Evolutionary conservation across 1,284 basidiomycete species (phyloP).

Genomic region (Rhodofomes roseus): DNA sequence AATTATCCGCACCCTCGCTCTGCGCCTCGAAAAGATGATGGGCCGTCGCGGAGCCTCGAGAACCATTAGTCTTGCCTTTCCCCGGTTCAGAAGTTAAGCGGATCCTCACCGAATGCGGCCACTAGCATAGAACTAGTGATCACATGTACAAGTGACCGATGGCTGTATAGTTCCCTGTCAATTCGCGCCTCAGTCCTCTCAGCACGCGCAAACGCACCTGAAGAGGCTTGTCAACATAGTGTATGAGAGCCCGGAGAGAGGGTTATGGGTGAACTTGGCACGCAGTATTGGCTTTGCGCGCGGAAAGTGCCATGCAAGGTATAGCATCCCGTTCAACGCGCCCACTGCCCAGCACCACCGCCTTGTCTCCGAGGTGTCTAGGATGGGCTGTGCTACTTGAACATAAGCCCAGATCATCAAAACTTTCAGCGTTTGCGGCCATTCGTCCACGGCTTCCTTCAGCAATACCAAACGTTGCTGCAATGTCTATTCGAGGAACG

Average conservation of each 20-base stretch:
- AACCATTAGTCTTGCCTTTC: not conserved
- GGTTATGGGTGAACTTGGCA: constrained; percentile 59
- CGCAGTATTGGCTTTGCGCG: constrained; percentile 53
- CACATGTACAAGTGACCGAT: not conserved
- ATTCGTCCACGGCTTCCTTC: constrained; percentile 13
- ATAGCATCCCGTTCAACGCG: constrained; percentile 64
- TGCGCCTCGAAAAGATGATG: constrained; percentile 4
- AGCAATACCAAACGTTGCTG: constrained; percentile 1
- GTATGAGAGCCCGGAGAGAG: constrained; percentile 59
- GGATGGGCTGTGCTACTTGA: constrained; percentile 53
- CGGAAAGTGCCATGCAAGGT: constrained; percentile 70
- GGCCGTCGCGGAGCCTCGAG: constrained; percentile 2
- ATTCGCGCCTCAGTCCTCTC: not conserved
- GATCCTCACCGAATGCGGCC: constrained; percentile 3
- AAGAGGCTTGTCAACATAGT: constrained; percentile 73
- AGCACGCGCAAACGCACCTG: constrained; percentile 42
- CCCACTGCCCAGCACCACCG: constrained; percentile 68
- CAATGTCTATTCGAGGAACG: constrained; percentile 14
- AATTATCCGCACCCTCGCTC: constrained; percentile 30
- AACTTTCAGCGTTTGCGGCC: constrained; percentile 45
- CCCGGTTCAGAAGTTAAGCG: no score
- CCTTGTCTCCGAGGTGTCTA: constrained; percentile 66
- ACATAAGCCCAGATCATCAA: constrained; percentile 43
- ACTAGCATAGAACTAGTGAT: not conserved
- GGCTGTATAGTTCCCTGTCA: not conserved